Percentiles rank a stretch among this genome's conserved stretches.
Conservation (phyloP, 495 filamentous ascomycete genomes). For the Talaromyces thailandensis region DNA sequence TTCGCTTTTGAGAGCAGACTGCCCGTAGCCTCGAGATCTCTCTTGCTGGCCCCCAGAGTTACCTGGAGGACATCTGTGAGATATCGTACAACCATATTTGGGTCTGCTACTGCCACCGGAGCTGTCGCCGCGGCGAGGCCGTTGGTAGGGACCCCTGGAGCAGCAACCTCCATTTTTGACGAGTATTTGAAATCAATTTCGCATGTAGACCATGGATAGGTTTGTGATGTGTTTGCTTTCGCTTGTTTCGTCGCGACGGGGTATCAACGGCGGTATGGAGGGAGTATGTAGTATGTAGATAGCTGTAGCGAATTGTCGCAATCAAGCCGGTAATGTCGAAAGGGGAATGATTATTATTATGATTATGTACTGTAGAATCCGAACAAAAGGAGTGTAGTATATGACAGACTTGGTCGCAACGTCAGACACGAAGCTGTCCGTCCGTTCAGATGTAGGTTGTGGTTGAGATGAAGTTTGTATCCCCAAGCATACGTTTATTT, state of each 20-base stretch:
- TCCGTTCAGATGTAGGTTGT: background rate
- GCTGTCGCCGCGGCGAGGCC: constrained; percentile 33
- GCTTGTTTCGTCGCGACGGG: background rate
- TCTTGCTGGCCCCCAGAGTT: constrained; percentile 72
- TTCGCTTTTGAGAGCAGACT: constrained; percentile 69
- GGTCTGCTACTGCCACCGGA: constrained; percentile 37
- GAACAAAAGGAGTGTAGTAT: background rate
- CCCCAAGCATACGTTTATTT: background rate
- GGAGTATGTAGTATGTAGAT: background rate
- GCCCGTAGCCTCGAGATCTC: constrained; percentile 69
- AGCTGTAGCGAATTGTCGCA: background rate
- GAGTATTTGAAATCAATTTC: constrained; percentile 14
- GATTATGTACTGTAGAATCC: constrained; percentile 1
- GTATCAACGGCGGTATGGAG: background rate
- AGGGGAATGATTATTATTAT: constrained; percentile 1
- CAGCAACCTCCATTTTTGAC: constrained; percentile 41
- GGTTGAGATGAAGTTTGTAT: background rate
- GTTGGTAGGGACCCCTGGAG: constrained; percentile 33
- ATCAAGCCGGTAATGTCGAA: background rate
- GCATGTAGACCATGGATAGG: constrained; percentile 23
- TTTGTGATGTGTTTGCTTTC: background rate
- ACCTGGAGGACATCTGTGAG: constrained; percentile 69
- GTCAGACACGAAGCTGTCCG: background rate
- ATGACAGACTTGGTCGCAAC: background rate
- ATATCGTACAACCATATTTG: constrained; percentile 64